Evolutionary conservation across 2,329 filamentous ascomycete species (phyloP), one percentile per base, ranked within the genome.

Genomic region (Fusarium vanettenii): DNA sequence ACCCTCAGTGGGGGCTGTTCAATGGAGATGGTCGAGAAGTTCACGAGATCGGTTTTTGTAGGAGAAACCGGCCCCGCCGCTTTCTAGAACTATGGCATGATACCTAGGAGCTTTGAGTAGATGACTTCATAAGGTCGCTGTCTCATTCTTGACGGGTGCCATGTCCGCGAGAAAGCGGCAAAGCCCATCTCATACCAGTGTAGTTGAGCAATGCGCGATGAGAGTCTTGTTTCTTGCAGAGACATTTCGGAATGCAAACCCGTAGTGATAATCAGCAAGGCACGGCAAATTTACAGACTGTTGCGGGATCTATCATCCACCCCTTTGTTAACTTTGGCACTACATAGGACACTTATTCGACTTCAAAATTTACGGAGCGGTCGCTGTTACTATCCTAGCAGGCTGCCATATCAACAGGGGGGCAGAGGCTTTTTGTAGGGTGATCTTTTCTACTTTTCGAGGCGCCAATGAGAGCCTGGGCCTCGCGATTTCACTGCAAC

Each of bases 81-180:
- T 71, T 20, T 68, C 56, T 39, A 56, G 70, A 1, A 63, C 41
- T 13, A 73, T 73, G 29, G 62, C 63, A n/a, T 59, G 60, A n/a
- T 73, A 65, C 22, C 63, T 59, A 5, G 29, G 18, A 9, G 39
- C 2, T 6, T 6, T 66, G 8, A 59, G 64, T 20, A 35, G 43
- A 5, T 57, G 0, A 14, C 6, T 25, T 18, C 39, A 2, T 41
- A 41, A 11, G 9, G 18, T 41, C 39, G 39, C 37, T 41, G n/a
- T n/a, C 37, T 2, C 3, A 18, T 39, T 39, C 37, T 11, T 9
- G 4, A 39, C 18, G 4, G 18, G 20, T 48, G 20, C 5, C 13
- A 27, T 48, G 43, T 48, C 13, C 13, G 20, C 43, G 43, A 16
- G 35, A 31, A 31, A 31, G 29, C 29, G 3, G 29, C 29, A 31